Conservation (phyloP, 352 stramenopile species). For the Paralagenidium karlingii region DNA sequence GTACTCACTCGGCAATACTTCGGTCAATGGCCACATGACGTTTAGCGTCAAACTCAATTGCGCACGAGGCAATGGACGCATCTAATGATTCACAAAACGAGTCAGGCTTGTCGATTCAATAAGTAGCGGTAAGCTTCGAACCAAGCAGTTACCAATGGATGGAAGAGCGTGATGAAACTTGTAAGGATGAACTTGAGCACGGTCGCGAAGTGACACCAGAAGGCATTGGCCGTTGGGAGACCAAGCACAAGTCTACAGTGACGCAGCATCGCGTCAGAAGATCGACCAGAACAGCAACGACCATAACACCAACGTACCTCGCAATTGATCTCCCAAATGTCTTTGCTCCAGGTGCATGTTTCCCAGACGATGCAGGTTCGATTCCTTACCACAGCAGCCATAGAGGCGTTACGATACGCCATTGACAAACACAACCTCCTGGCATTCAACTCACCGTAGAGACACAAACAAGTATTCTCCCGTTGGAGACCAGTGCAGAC, state of each 20-base stretch:
- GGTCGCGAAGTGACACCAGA: slow-evolving; percentile 49
- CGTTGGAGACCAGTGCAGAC: slow-evolving; percentile 67
- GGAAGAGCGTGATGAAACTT: slow-evolving; percentile 41
- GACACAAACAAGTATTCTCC: slow-evolving; percentile 71
- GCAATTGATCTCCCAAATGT: slow-evolving; percentile 59
- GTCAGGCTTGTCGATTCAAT: too few species aligned
- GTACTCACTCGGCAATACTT: too few species aligned
- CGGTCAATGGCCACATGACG: too few species aligned
- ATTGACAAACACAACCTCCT: neutral
- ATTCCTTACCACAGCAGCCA: too few species aligned
- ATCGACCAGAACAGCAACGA: too few species aligned
- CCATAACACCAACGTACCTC: slow-evolving; percentile 37
- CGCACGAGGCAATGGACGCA: too few species aligned
- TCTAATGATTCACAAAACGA: too few species aligned
- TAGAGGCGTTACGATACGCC: too few species aligned
- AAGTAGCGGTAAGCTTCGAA: too few species aligned
- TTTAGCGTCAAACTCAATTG: too few species aligned
- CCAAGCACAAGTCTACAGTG: slow-evolving; percentile 46
- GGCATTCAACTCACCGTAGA: slow-evolving; percentile 20
- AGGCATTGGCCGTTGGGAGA: slow-evolving; percentile 54
- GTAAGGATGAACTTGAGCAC: slow-evolving; percentile 50
- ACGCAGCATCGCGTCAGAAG: too few species aligned
- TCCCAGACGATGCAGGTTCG: slow-evolving; percentile 67
- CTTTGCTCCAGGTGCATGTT: slow-evolving; percentile 62
- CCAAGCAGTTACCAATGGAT: slow-evolving; percentile 54